These are phyloP conservation scores for Bruguiera parviflora DNA, from an alignment of 345 rosid species.

Conservation along the genomic window DNA sequence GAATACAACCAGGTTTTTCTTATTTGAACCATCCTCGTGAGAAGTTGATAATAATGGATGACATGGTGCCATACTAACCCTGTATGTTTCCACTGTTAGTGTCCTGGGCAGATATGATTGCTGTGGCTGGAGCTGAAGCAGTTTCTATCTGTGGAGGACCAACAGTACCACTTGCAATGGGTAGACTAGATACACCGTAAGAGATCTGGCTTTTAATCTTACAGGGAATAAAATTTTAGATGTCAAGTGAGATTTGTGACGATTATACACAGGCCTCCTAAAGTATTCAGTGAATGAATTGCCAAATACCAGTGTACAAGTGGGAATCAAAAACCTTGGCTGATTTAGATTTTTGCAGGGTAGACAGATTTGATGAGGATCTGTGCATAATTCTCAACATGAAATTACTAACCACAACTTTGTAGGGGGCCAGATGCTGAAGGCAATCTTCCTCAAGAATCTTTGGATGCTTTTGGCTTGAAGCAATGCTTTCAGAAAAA, in stretches of 20 bases:
- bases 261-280: not conserved
- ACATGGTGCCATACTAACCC: slow-evolving; percentile 20
- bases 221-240: not conserved
- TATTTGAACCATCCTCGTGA: slow-evolving; percentile 14
- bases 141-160: slow-evolving; percentile 95
- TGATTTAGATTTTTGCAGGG: too few relatives aligned
- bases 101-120: slow-evolving; percentile 94
- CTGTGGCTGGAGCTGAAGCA: slow-evolving; percentile 89
- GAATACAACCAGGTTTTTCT: slow-evolving; percentile 51
- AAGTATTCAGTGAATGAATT: not conserved
- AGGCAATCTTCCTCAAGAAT: slow-evolving; percentile 75
- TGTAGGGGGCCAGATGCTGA: slow-evolving; percentile 75
- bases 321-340: too few relatives aligned
- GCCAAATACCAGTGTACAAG: not conserved
- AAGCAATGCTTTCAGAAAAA: slow-evolving; percentile 73
- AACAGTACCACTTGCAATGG: slow-evolving; percentile 54
- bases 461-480: slow-evolving; percentile 62
- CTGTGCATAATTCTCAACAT: not conserved
- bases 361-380: too few relatives aligned
- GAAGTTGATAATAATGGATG: slow-evolving; percentile 15
- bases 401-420: slow-evolving; percentile 3
- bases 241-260: not conserved
- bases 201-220: slow-evolving; percentile 18
- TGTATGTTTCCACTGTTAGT: slow-evolving; percentile 44
- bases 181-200: slow-evolving; percentile 76